Evolutionary conservation across 345 rosid genomes (phyloP).

Genomic region (Rhodomyrtus tomentosa): DNA sequence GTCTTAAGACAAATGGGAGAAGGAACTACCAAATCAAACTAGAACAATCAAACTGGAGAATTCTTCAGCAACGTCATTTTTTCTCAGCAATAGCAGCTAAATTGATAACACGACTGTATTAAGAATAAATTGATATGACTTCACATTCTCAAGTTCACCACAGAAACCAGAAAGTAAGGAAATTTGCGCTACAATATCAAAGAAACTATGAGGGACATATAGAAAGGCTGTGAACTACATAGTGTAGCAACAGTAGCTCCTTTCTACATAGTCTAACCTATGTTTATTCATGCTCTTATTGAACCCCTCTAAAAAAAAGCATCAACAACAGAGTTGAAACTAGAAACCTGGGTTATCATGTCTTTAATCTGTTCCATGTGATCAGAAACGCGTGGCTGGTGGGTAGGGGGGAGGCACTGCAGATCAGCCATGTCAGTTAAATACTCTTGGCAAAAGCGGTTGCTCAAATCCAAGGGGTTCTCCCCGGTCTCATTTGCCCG

Average conservation of each 20-base stretch:
- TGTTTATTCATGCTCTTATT: background rate
- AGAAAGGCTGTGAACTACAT: background rate
- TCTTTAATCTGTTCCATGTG: slow-evolving; percentile 71
- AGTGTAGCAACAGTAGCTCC: background rate
- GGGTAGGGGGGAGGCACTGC: slow-evolving; percentile 76
- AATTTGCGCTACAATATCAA: background rate
- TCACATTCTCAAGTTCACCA: background rate
- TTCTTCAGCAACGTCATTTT: background rate
- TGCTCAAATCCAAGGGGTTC: slow-evolving; percentile 51
- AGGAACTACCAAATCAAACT: background rate
- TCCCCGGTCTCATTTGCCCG: slow-evolving; percentile 55
- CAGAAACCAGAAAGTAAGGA: background rate
- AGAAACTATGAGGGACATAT: background rate
- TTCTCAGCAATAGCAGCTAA: background rate
- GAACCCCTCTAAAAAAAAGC: background rate
- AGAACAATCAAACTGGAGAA: background rate
- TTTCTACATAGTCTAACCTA: background rate
- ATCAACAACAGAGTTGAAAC: background rate
- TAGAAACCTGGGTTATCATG: slow-evolving; percentile 52
- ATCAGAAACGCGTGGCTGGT: slow-evolving; percentile 64
- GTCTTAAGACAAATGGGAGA: background rate
- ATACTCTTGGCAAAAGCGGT: slow-evolving; percentile 66
- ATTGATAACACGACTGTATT: background rate
- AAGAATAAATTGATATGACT: background rate
- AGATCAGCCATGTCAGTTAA: slow-evolving; percentile 55